Evolutionary conservation across 257 asterid species (phyloP).

Genomic region (Petrea volubilis): DNA sequence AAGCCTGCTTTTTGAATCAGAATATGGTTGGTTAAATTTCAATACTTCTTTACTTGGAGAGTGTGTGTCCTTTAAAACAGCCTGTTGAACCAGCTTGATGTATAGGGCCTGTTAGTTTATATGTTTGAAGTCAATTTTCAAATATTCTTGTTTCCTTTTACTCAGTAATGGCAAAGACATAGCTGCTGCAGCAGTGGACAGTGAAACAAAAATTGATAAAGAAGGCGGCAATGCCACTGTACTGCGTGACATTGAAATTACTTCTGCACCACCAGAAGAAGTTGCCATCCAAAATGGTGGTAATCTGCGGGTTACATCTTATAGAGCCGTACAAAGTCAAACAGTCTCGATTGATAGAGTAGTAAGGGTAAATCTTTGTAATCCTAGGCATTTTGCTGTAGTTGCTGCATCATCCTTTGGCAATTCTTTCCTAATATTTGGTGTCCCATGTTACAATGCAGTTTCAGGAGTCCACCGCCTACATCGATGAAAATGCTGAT

Average conservation of each 20-base stretch:
- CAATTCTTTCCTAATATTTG: neutral
- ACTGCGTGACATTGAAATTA: conserved; percentile 45
- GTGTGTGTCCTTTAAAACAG: too few species aligned
- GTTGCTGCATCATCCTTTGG: neutral
- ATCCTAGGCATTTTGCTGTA: neutral
- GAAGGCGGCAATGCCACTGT: conserved; percentile 33
- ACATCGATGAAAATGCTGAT: conserved; percentile 24
- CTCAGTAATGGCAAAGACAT: conserved; percentile 50
- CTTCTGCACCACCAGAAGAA: conserved; percentile 43
- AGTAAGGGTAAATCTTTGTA: conserved; percentile 43
- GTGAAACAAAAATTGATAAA: conserved; percentile 37
- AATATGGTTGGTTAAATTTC: neutral
- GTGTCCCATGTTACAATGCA: conserved; percentile 30
- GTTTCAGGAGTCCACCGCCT: conserved; percentile 37
- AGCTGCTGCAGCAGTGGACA: conserved; percentile 46
- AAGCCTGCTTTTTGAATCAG: neutral
- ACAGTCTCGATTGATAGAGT: conserved; percentile 33
- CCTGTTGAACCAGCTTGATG: neutral
- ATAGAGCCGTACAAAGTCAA: conserved; percentile 36
- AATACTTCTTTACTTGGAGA: neutral
- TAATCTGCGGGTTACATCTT: conserved; percentile 35
- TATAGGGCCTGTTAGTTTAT: neutral
- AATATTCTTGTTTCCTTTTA: neutral
- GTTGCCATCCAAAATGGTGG: conserved; percentile 31
- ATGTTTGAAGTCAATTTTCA: neutral